Evolutionary conservation across 164 flowering plant genomes (phyloP), one percentile per base, ranked within the genome.

Genomic region (Chloranthus sessilifolius): DNA sequence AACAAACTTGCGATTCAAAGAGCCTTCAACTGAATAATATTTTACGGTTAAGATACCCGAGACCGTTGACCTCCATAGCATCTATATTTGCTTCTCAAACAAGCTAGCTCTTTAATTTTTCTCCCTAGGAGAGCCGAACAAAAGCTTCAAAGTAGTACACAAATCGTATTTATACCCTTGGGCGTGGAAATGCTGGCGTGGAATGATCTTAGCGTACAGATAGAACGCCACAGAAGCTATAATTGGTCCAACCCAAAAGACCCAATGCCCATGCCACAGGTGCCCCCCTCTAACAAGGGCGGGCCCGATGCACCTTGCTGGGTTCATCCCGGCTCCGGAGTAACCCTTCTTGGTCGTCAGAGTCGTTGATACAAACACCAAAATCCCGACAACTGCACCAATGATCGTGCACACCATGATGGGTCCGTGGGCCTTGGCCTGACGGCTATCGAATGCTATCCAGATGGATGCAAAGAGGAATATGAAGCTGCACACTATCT

Each of bases 231-330:
- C 67, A 23, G 71, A 71, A 22, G 78, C 73, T 10, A 74, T 57
- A 4, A 31, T 34, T 0, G 89, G 85, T 44, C 82, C 82, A 7
- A 15, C 78, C 80, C 81, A 75, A 44, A 78, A 77, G 2, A 81
- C 69, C 82, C 83, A 78, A 29, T 78, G 88, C 1, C 67, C 71
- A 29, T 59, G 23, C 83, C 82, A 78, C 0, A 81, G 60, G 50
- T 76, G 77, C 5, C 82, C 84, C 0, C 84, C 84, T 49, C 88
- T 62, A 12, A 79, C 67, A 9, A 82, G 20, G 5, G 84, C 84
- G 0, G 88, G 79, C 43, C 88, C 88, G 21, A 82, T 28, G 60
- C 84, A 82, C 62, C 84, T 74, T 0, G 88, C 82, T 1, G 88
- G 84, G 54, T 82, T 82, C 66, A 82, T 60, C 53, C 84, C 82